Evolutionary conservation across 148 eudicot species (phyloP), one percentile per base, ranked within the genome.

Genomic region (Fagopyrum homotropicum): DNA sequence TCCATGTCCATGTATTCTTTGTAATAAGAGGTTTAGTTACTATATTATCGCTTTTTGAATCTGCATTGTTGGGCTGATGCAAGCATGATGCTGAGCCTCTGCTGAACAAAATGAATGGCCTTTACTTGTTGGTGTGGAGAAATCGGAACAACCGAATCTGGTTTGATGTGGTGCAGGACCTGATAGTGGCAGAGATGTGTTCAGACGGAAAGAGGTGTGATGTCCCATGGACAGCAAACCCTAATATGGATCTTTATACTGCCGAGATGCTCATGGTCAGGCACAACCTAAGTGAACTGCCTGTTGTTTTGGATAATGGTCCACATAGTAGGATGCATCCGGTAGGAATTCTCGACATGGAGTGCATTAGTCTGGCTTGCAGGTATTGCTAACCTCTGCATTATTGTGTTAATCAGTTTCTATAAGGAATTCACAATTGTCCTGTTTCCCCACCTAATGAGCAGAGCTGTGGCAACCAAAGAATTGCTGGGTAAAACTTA

Each of bases 331-430:
- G 51, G 74, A 79, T 82, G 66, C 78, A 74, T 64, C 89, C 88
- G 55, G 85, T 92, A 76, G 98, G 98, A 73, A 81, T 94, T 74
- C 75, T 94, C 74, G 98, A 94, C 86, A 84, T 81, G 81, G 93
- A 89, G 70, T 88, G 96, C 82, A 86, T 94, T 79, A 77, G 54
- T 71, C 82, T 94, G 61, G 90, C 93, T 75, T 87, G 88, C 96
- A 88, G 93, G 96, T 94, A 82, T 45, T 52, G 29, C 54, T 48
- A 59, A 30, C 55, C 26, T 83, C 47, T 81, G 19, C 56, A 9
- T 59, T 76, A 35, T 22, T 22, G 26, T 22, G 26, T 7, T 4
- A 29, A 50, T 30, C 40, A 73, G 14, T 16, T 11, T 74, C 55
- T 35, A 46, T n/a, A 3, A 56, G 51, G 46, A 43, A 14, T 66